These are phyloP conservation scores for Penicillium odoratum DNA, from an alignment of 495 filamentous ascomycete species.

Conservation along the genomic window DNA sequence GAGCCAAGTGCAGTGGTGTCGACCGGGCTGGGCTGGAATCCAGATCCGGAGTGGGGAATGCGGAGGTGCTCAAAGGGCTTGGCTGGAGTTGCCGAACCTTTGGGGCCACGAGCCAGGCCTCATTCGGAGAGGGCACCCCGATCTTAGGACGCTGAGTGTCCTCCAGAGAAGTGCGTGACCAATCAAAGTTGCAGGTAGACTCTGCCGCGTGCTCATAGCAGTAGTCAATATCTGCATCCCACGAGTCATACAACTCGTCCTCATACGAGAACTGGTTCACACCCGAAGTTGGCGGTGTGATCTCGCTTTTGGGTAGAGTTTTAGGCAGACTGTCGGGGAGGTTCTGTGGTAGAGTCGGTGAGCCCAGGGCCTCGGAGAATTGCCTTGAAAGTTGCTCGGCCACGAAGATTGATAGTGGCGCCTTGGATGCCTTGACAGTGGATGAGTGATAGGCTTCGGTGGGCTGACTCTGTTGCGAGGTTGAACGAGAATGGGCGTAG, in stretches of 20 bases:
- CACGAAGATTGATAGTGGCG: slow-evolving; percentile 33
- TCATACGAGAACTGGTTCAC: slow-evolving; percentile 27
- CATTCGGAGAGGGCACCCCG: slow-evolving; percentile 20
- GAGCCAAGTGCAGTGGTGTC: slow-evolving; percentile 30
- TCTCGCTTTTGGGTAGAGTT: slow-evolving; percentile 11
- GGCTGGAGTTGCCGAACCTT: slow-evolving; percentile 24
- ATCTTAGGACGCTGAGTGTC: slow-evolving; percentile 26
- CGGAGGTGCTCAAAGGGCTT: slow-evolving; percentile 32
- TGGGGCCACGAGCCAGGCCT: slow-evolving; percentile 14
- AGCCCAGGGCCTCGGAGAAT: slow-evolving; percentile 42
- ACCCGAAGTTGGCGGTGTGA: slow-evolving; percentile 16
- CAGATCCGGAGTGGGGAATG: slow-evolving; percentile 40
- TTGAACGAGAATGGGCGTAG: slow-evolving; percentile 19
- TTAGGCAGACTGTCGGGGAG: slow-evolving; percentile 14
- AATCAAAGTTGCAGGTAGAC: slow-evolving; percentile 87
- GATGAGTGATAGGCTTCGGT: slow-evolving; percentile 10
- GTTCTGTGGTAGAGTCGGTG: slow-evolving; percentile 40
- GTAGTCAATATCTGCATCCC: slow-evolving; percentile 95
- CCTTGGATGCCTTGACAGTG: slow-evolving; percentile 19
- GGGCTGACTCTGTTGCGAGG: slow-evolving; percentile 19
- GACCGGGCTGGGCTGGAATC: slow-evolving; percentile 41
- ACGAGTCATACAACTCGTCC: slow-evolving; percentile 57
- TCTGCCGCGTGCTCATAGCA: slow-evolving; percentile 91
- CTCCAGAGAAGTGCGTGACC: slow-evolving; percentile 57
- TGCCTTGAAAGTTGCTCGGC: slow-evolving; percentile 36